Evolutionary conservation across 495 filamentous ascomycete genomes (phyloP), one percentile per base, ranked within the genome.

Genomic region (Evansstolkia leycettana): DNA sequence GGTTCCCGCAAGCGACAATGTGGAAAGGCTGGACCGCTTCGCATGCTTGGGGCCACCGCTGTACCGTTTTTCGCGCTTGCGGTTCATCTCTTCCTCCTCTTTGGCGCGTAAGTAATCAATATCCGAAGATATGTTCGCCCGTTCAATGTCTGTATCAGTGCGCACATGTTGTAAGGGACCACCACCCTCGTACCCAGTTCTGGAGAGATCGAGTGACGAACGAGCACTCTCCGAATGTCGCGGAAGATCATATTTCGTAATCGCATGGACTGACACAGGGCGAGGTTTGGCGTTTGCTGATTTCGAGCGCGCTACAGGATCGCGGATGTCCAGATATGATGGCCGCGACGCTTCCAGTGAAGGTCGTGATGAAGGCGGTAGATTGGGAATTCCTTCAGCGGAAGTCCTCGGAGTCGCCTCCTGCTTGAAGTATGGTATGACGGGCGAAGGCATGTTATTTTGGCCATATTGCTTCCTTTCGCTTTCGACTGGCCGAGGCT

Each of bases 61-160:
- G 31, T 64, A 67, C 10, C 84, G 74, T 45, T 87, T 84, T 44
- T 80, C 77, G 33, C 76, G 78, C 44, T 78, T 73, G 24, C 77
- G 75, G 2, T 65, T 58, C 24, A 71, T 69, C 20, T 79, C 73
- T 41, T 77, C 72, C 19, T 73, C 70, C 52, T 95, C 88, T 67
- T 83, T 84, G 0, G 74, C 73, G 17, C 81, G 78, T 2, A 95
- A 65, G 49, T 85, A 96, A 36, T 93, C 89, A 12, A 95, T 75
- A 44, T 92, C 86, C 5, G 85, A 90, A 34, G 77, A 69, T 35
- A 95, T 92, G 37, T 75, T 79, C 25, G 64, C 25, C 58, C 57
- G 45, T 38, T 64, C 61, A 31, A 45, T 42, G 5, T 50, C 46
- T 10, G 47, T 26, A 14, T 67, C 60, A 5, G 53, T 63, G 33